phyloP scores from a whole-genome alignment of 148 eudicot species.

The Amaranthus cruentus region DNA sequence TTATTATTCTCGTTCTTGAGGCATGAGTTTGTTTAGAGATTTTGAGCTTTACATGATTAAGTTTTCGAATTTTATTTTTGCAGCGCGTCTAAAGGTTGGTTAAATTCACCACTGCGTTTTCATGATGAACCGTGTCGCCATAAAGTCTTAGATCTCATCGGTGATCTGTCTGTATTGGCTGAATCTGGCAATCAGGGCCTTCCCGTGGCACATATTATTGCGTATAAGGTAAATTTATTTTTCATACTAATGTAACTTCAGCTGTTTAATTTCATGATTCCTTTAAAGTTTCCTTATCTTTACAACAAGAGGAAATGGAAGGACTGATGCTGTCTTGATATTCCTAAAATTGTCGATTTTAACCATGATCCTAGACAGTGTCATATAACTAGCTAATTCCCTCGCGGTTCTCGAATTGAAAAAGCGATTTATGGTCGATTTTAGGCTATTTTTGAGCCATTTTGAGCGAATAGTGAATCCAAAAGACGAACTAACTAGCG shows the following conservation, averaged over 20 bases:
- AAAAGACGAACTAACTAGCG: too few species aligned
- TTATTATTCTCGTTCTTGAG: not conserved
- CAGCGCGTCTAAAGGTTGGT: conserved; percentile 77
- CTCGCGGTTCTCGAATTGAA: not conserved
- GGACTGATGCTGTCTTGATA: not conserved
- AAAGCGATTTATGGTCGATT: not conserved
- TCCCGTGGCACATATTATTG: conserved; percentile 71
- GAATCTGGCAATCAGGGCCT: conserved; percentile 83
- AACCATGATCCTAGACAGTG: too few species aligned
- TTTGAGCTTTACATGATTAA: not conserved
- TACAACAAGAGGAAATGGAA: not conserved
- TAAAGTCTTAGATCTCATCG: conserved; percentile 89
- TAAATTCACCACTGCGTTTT: conserved; percentile 70
- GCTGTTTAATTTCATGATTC: not conserved
- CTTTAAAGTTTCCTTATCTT: not conserved
- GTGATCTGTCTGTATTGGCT: conserved; percentile 84
- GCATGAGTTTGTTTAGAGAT: not conserved
- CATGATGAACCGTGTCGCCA: conserved; percentile 87
- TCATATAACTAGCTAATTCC: too few species aligned
- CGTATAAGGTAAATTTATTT: conserved; percentile 61
- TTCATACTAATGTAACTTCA: not conserved
- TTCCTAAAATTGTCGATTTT: too few species aligned
- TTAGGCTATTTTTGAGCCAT: not conserved
- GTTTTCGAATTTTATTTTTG: not conserved
- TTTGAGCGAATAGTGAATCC: too few species aligned